Evolutionary conservation across 129 eudicot species (phyloP), one percentile per base, ranked within the genome.

Genomic region (Glebionis coronaria): DNA sequence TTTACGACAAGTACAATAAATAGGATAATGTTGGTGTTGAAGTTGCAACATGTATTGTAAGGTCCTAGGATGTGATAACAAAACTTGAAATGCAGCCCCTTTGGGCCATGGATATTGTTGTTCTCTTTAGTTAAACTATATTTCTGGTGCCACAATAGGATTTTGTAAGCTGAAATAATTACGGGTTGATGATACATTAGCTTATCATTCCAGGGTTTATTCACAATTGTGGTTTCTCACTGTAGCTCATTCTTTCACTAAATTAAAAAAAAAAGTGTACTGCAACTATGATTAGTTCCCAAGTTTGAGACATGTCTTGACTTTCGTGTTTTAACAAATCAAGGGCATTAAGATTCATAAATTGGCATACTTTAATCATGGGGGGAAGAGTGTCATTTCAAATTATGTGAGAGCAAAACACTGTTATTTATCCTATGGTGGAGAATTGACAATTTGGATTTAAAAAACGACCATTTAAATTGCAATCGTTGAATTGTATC

Each of bases 251-350:
- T 16, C 54, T 49, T 14, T 12, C 16, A 14, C 7, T 27, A 57
- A 57, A 5, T 16, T 6, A 3, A 0, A 0, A 1, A 51, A 55
- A 21, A 10, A 11, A 56, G 9, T 29, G 40, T 46, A 46, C 23
- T 65, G n/a, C 42, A 8, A 35, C 10, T 35, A n/a, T 8, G 21
- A 20, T 50, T 28, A 8, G 58, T 65, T 46, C 27, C 44, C 27
- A 65, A 47, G 9, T 52, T 67, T 67, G 18, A 29, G 49, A 67
- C 35, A 4, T 67, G 47, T 29, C n/a, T 67, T n/a, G 35, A 67
- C 18, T 52, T 29, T 29, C 42, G 35, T 67, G 53, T 38, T 38
- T 1, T 38, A 68, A 56, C 25, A 68, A 55, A 16, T 25, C 23
- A 51, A 20, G 11, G 3, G 14, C 42, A 61, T 29, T 44, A 44